Base-by-base conservation (phyloP, 1,139 yeast genomes). In the Geotrichum phurueaensis region DNA sequence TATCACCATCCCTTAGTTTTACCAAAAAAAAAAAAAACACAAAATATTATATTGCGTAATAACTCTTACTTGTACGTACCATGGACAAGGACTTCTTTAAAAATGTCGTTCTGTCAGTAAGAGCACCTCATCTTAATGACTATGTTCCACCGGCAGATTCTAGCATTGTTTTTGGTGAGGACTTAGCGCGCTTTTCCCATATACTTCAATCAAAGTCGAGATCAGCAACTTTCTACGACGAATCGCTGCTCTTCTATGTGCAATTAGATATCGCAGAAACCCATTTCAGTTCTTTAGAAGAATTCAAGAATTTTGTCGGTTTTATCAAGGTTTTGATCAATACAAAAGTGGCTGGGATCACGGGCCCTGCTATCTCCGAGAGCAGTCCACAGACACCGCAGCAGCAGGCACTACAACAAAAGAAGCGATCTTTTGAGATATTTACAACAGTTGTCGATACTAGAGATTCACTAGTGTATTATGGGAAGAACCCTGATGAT, bases 181-280 rank as follows among this genome's bases (percentile, higher is more conserved):
- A 48, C 33, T 13, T 13, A 47, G 25, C 47, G 20, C 56, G 13
- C 13, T 52, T 53, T 23, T 18, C 51, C 5, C 49, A 49, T n/a
- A 45, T 59, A 27, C 55, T 48, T 18, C 18, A 36, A 10, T 55
- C 62, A 12, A 29, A 36, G n/a, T 49, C 53, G n/a, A 45, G 61
- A 12, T 25, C 61, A 7, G 56, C 54, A 36, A 57, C 59, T 13
- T 59, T 59, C 51, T 59, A 56, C 49, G 64, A 62, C 47, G 64
- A 62, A 45, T 54, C 51, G 12, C 54, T 62, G 2, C 58, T 56
- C 5, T 52, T 59, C 18, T 59, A 62, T 31, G 50, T 62, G n/a
- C 62, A 55, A 29, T 33, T 62, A 10, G 56, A 56, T 15, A 55
- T 59, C 29, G 33, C 33, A 13, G 55, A 57, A 15, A 29, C 27